Base-by-base conservation (phyloP, 345 rosid species). In the Populus nigra region DNA sequence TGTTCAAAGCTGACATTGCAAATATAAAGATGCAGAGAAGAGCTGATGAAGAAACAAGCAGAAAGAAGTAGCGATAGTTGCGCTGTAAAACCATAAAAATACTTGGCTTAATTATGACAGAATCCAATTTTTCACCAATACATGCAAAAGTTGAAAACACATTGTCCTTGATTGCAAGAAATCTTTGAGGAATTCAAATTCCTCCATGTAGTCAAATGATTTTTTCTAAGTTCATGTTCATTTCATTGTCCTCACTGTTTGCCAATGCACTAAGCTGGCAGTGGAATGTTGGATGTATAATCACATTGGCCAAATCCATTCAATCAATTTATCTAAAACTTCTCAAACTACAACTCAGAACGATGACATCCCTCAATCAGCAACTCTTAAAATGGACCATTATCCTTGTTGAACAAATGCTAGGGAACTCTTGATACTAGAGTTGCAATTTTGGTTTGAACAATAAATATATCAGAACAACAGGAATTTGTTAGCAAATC, bases 1-100 rank as follows among this genome's bases (percentile, higher is more conserved):
- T 29, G 72, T 86, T 77, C 86, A 83, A 82, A 65, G 88, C 88
- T 39, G 92, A 86, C 84, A 87, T 86, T 68, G 86, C 79, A 63
- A 89, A 78, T 47, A 89, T 72, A 70, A 85, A 89, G 75, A 83
- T 38, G 83, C 92, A 89, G 73, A 89, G 92, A 71, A 86, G 76
- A 38, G 89, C 86, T 25, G 87, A 80, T 70, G 90, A 89, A 29
- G 89, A 87, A 61, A 89, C 71, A 59, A 89, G 84, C 77, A 89
- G 74, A 80, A 89, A 87, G 89, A 89, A 89, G 75, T 82, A 83
- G 5, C 90, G 87, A 69, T 89, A 87, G 83, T 89, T 89, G 69
- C 90, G 89, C 92, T 87, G 90, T 85, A 86, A 25, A 73, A 65
- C 29, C 20, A 62, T 39, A 41, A 63, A 27, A 69, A 69, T 10